Percentiles rank a stretch among this genome's conserved stretches.
Evolutionary conservation across 2,329 filamentous ascomycete genomes (phyloP).

Genomic region (Colletotrichum gigasporum): DNA sequence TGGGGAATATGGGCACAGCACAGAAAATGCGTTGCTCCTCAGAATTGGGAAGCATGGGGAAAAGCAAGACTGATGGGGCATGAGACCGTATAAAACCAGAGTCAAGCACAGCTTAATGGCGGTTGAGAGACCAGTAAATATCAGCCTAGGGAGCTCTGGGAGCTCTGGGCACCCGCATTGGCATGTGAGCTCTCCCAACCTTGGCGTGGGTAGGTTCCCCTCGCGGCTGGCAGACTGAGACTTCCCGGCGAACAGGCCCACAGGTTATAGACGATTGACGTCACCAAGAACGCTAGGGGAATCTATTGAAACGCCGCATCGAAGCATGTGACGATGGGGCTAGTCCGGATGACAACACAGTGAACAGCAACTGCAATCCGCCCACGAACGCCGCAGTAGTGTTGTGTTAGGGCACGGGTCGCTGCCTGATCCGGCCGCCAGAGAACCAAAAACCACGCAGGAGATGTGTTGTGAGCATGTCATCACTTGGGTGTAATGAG

Average conservation of each 20-base stretch:
- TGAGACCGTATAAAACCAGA: neutral
- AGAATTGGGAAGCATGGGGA: neutral
- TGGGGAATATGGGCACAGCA: neutral
- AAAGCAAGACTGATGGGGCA: neutral
- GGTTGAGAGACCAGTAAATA: neutral
- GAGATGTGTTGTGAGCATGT: neutral
- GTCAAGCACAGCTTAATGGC: neutral
- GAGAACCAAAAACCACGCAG: neutral
- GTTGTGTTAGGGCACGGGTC: neutral
- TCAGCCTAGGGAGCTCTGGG: constrained; percentile 21
- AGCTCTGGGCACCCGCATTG: constrained; percentile 23
- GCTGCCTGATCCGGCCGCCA: neutral
- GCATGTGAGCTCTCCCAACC: constrained; percentile 15
- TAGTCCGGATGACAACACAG: no score
- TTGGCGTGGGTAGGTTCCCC: neutral
- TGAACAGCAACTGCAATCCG: no score
- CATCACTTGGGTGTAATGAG: neutral
- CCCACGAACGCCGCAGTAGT: neutral
- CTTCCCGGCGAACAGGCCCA: constrained; percentile 22
- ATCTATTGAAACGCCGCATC: constrained; percentile 19
- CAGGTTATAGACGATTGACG: constrained; percentile 15
- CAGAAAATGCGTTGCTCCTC: neutral
- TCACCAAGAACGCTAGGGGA: constrained; percentile 26
- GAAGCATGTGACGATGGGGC: constrained; percentile 28
- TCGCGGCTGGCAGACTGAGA: constrained; percentile 1